Conservation (phyloP, 495 filamentous ascomycete species). For the Sporormia fimetaria region DNA sequence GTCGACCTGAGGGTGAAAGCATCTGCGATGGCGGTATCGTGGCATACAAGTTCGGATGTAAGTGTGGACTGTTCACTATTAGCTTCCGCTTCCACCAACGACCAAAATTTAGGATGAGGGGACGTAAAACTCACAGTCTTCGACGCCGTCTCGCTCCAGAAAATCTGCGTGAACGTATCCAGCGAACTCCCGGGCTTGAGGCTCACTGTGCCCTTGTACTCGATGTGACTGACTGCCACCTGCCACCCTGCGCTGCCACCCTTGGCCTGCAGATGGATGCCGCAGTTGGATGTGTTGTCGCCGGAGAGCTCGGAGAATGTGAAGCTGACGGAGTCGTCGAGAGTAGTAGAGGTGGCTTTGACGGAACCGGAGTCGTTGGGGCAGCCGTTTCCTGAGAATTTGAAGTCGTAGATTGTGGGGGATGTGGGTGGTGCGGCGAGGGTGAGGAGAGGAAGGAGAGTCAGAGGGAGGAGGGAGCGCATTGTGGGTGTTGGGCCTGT, state of each 20-base stretch:
- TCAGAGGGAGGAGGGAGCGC: slow-evolving; percentile 11
- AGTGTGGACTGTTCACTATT: slow-evolving; percentile 5
- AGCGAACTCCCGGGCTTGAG: slow-evolving; percentile 7
- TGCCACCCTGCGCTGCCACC: slow-evolving; percentile 12
- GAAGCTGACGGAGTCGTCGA: slow-evolving; percentile 8
- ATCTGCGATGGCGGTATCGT: slow-evolving; percentile 6
- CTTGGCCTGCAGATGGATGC: slow-evolving; percentile 10
- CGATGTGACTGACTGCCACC: slow-evolving; percentile 11
- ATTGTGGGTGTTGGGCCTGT: too few species aligned
- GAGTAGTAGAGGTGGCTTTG: background rate
- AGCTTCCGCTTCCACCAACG: background rate
- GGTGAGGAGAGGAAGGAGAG: background rate
- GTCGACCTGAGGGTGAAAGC: background rate
- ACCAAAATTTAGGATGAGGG: background rate
- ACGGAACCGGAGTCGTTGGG: slow-evolving; percentile 11
- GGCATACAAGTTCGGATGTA: background rate
- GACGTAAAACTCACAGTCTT: slow-evolving; percentile 12
- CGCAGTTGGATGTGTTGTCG: slow-evolving; percentile 15
- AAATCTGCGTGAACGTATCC: slow-evolving; percentile 6
- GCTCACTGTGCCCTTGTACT: slow-evolving; percentile 5
- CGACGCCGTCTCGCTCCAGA: slow-evolving; percentile 11
- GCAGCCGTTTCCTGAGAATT: slow-evolving; percentile 11
- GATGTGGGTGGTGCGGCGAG: background rate
- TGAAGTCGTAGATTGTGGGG: slow-evolving; percentile 4
- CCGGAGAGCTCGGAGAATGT: slow-evolving; percentile 10